Conservation (phyloP, 2,329 filamentous ascomycete genomes). For the Phaeosphaeriaceae sp. region DNA sequence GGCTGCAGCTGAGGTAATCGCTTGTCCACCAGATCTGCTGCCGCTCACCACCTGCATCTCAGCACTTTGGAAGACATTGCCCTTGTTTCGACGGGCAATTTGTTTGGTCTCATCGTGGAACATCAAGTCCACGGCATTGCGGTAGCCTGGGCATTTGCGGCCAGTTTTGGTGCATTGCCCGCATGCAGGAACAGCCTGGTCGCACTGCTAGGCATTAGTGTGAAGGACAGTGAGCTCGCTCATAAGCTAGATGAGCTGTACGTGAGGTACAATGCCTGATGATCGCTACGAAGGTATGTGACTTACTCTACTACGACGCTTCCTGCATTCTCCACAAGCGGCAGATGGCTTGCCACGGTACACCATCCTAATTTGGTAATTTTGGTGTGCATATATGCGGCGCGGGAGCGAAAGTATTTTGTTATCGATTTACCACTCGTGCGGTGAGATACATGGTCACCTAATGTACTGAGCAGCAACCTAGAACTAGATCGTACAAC, state of each 20-base stretch:
- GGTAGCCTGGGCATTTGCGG: constrained; percentile 35
- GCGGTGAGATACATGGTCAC: background rate
- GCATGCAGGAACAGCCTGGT: constrained; percentile 32
- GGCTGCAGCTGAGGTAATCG: background rate
- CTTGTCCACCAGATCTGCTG: background rate
- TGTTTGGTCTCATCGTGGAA: constrained; percentile 37
- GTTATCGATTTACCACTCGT: background rate
- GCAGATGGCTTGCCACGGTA: constrained; percentile 33
- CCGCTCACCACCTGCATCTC: background rate
- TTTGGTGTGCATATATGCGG: constrained; percentile 1
- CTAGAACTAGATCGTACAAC: background rate
- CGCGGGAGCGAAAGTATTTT: background rate
- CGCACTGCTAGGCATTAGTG: constrained; percentile 26
- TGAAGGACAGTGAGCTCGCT: background rate
- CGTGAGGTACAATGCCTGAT: background rate
- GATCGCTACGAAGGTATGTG: background rate
- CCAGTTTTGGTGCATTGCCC: constrained; percentile 36
- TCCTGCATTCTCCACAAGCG: constrained; percentile 38
- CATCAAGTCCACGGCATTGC: constrained; percentile 34
- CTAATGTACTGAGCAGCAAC: background rate
- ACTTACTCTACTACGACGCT: constrained; percentile 37
- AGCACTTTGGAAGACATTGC: background rate
- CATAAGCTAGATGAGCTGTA: background rate
- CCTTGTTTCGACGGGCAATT: constrained; percentile 24
- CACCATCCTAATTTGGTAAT: constrained; percentile 21